Base-by-base conservation (phyloP, 2,329 filamentous ascomycete genomes). In the Colletotrichum tropicale region DNA sequence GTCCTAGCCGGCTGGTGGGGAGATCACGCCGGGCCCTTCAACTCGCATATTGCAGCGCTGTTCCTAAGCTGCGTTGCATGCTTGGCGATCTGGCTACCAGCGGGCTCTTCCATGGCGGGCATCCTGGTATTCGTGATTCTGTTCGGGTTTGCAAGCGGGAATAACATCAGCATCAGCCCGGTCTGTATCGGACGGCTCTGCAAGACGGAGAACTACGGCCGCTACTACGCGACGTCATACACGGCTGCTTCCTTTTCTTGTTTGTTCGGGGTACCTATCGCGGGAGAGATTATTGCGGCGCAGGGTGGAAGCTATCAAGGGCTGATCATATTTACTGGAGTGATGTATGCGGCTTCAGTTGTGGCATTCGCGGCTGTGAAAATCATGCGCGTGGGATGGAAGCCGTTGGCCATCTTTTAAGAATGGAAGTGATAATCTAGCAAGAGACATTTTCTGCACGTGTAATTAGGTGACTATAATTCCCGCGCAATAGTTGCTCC, bases 141-240 rank as follows among this genome's bases (percentile, higher is more conserved):
- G 3, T 97, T 98, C 81, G 96, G 96, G 0, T 96, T 98, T 80
- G 91, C 92, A 1, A 95, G 92, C 61, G 96, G 96, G 2, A 94
- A 92, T 66, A 95, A 95, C 80, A 96, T 98, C 80, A 93, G 91
- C 18, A 88, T 98, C 75, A 95, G 94, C 0, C 95, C 96, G 0
- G 96, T 98, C 2, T 96, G 95, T 81, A 92, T 98, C 15, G 94
- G 95, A 0, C 92, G 94, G 82, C 87, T 98, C 60, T 98, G 95
- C 84, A 92, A 92, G 79, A 97, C 94, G 15, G 92, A 95, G 79
- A 88, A 96, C 67, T 98, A 98, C 80, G 95, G 95, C 1, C 88
- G 94, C 7, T 96, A 97, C 83, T 98, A 97, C 80, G 94, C 95
- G 10, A 97, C 95, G 0, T 92, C 93, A 73, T 98, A 98, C 82